A percentile compares a stretch with the other conserved stretches of the same genome.
These are phyloP conservation scores for Bruguiera sexangula DNA, from an alignment of 345 rosid genomes.

Conservation along the genomic window DNA sequence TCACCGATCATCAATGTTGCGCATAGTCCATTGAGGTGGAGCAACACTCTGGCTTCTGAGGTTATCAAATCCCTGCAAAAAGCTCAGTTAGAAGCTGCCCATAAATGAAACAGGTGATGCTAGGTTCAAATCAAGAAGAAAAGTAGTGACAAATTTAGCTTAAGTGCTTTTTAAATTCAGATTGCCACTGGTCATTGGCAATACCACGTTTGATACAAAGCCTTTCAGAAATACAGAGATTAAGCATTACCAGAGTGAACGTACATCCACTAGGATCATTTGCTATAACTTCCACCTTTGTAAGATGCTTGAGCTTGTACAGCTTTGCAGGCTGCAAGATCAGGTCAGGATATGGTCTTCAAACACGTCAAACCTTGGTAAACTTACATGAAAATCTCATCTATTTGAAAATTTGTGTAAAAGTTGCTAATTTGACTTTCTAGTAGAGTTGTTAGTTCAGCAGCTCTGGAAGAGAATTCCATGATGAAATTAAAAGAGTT, in stretches of 20 bases:
- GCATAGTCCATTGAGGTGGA: slow-evolving; percentile 99
- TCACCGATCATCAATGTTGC: slow-evolving; percentile 92
- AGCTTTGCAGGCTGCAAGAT: slow-evolving; percentile 77
- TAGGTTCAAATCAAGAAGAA: not conserved
- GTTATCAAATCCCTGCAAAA: slow-evolving; percentile 94
- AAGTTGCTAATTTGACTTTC: no score
- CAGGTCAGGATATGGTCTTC: not conserved
- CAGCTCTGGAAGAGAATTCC: no score
- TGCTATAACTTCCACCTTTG: slow-evolving; percentile 87
- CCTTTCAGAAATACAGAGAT: not conserved
- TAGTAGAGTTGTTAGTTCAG: no score
- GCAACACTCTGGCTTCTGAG: slow-evolving; percentile 96
- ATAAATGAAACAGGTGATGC: not conserved
- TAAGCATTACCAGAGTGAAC: slow-evolving; percentile 69
- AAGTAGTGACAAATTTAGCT: slow-evolving; percentile 5
- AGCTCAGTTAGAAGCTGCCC: slow-evolving; percentile 27
- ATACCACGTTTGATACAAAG: slow-evolving; percentile 8
- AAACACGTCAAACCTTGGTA: not conserved
- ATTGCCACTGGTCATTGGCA: not conserved
- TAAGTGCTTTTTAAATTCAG: slow-evolving; percentile 15
- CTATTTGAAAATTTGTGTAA: no score
- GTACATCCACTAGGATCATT: slow-evolving; percentile 98
- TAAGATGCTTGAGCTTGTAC: slow-evolving; percentile 92
- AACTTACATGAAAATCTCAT: not conserved
- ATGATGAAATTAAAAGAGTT: no score